Base-by-base conservation (phyloP, 345 rosid species). In the Fremontodendron californicum region DNA sequence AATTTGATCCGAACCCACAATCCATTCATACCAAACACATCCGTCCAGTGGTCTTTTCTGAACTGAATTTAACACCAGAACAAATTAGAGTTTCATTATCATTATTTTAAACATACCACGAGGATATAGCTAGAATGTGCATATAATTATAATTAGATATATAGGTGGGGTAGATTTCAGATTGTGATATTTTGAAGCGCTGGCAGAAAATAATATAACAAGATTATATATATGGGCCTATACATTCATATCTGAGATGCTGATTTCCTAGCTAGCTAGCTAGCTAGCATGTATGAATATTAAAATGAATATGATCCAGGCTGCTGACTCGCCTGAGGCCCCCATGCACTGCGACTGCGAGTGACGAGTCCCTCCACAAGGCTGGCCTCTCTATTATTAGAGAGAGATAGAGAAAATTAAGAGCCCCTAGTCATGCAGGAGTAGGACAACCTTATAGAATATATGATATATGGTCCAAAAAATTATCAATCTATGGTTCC, bases 331-430 rank as follows among this genome's bases (percentile, higher is more conserved):
- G n/a, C n/a, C n/a, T n/a, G n/a, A n/a, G n/a, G n/a, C n/a, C n/a
- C n/a, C n/a, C n/a, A 69, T 87, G 81, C 84, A 78, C 66, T 8
- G 21, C 8, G 21, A 49, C 29, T 75, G 71, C 49, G 66, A 79
- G 85, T 87, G 81, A 81, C 49, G 66, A 79, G 85, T 87, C 82
- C 82, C 75, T 82, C 86, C 83, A 79, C 83, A 83, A 84, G 84
- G 65, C 88, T 77, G 81, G 78, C 82, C 77, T 71, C 29, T 77
- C 77, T 74, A 85, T 83, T 83, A 87, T 87, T 87, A 78, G 77
- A 74, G 80, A 78, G 78, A 81, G 78, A 48, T 51, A 68, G 18
- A 40, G 9, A 40, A 9, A 40, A 40, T 40, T 40, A 40, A 40
- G 9, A 40, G 43, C 40, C 40, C 40, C 0, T 15, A 18, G 18